Evolutionary conservation across 768 basidiomycete species (phyloP).

Genomic region (Myochromella boudieri): DNA sequence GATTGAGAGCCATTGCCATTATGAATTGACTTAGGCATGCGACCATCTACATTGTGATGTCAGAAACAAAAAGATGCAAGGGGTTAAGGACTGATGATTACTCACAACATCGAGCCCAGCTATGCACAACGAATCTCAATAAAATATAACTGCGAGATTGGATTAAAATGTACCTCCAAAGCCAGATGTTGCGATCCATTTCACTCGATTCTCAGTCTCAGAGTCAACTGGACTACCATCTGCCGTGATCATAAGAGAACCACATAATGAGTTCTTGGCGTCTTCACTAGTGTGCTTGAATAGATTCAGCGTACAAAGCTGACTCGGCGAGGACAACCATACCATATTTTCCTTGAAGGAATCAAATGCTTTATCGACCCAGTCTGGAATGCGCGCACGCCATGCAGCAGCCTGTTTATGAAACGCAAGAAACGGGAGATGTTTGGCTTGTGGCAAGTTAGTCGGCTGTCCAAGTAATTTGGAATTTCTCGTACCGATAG

Average conservation of each 20-base stretch:
- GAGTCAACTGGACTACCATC: slow-evolving; percentile 14
- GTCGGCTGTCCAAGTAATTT: background rate
- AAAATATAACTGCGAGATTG: too few relatives aligned
- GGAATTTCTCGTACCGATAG: slow-evolving; percentile 6
- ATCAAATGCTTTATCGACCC: slow-evolving; percentile 18
- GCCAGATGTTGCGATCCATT: slow-evolving; percentile 19
- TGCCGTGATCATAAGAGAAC: slow-evolving; percentile 16
- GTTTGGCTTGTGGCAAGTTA: slow-evolving; percentile 8
- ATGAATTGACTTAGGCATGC: slow-evolving; percentile 18
- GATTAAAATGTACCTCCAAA: slow-evolving; percentile 16
- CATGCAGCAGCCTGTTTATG: slow-evolving; percentile 15
- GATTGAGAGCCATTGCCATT: slow-evolving; percentile 18
- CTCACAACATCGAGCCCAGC: slow-evolving; percentile 19
- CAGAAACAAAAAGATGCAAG: background rate
- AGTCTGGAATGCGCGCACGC: slow-evolving; percentile 16
- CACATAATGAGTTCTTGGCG: slow-evolving; percentile 18
- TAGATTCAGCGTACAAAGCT: background rate
- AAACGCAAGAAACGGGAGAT: slow-evolving; percentile 12
- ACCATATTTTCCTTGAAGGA: slow-evolving; percentile 17
- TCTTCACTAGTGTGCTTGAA: slow-evolving; percentile 18
- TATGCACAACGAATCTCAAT: background rate
- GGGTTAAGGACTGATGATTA: background rate
- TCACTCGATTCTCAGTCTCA: slow-evolving; percentile 18
- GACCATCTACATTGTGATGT: slow-evolving; percentile 11
- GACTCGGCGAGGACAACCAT: background rate